Percentiles rank a stretch among this genome's conserved stretches.
These are phyloP conservation scores for Candida pseudoglaebosa DNA, from an alignment of 805 yeast genomes.

Conservation along the genomic window DNA sequence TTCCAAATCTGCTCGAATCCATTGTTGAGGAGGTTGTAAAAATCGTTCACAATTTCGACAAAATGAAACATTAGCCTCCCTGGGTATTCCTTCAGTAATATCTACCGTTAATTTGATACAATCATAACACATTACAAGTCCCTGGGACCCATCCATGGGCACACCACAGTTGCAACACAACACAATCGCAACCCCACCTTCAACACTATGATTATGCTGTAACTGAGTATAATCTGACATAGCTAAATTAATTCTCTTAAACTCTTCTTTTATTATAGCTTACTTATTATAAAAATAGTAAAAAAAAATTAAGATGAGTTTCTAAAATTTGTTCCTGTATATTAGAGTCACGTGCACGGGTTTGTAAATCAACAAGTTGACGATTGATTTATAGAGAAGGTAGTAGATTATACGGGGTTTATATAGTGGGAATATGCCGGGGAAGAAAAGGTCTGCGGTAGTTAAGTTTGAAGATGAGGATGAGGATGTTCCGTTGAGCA, in stretches of 20 bases:
- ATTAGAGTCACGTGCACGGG: neutral
- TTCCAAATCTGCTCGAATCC: conserved; percentile 89
- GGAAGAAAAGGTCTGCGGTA: conserved; percentile 27
- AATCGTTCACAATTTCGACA: conserved; percentile 97
- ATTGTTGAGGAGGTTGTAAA: conserved; percentile 89
- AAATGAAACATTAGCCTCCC: conserved; percentile 89
- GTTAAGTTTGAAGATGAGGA: conserved; percentile 24
- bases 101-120: conserved; percentile 93
- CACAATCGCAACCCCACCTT: conserved; percentile 63
- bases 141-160: conserved; percentile 94
- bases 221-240: conserved; percentile 51
- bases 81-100: conserved; percentile 85
- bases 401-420: neutral
- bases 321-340: neutral
- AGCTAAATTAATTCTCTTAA: neutral
- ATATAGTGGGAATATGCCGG: conserved; percentile 26
- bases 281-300: conserved; percentile 3
- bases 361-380: neutral
- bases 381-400: neutral
- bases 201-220: conserved; percentile 23
- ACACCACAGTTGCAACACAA: conserved; percentile 98
- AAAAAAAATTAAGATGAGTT: no score
- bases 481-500: conserved; percentile 21
- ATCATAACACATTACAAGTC: conserved; percentile 94
- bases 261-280: neutral